Evolutionary conservation across 345 rosid species (phyloP), one percentile per base, ranked within the genome.

Genomic region (Stellera chamaejasme): DNA sequence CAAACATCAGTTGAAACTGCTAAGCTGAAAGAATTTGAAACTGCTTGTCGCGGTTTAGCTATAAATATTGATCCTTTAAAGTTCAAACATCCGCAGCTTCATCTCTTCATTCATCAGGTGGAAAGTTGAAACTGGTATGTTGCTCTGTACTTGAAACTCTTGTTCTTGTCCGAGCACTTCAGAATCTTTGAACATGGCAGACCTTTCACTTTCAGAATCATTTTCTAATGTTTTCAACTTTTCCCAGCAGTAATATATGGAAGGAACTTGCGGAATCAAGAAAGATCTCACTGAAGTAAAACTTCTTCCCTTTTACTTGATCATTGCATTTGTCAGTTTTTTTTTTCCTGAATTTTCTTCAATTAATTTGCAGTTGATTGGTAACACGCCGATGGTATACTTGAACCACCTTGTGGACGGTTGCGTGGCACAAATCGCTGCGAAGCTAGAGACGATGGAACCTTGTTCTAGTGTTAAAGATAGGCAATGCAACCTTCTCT

Each of bases 321-420:
- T 1, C 11, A 19, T 27, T 56, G 44, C 15, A 15, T 54, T 43
- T 27, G 41, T 10, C 61, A 14, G n/a, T 57, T 2, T 10, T 36
- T 27, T 25, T 32, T 43, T 51, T 42, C 12, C 32, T 11, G 5
- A 42, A 43, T 26, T 8, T 32, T 1, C 7, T 32, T 8, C 39
- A 32, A 2, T 45, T 32, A 16, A 36, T 58, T 32, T 63, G 62
- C 57, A 82, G 94, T 59, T 85, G 45, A 75, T 82, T 14, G 90
- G 90, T 25, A 72, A 74, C 43, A 80, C 90, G 13, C 94, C 82
- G 2, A 71, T 82, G 80, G 83, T 82, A n/a, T 85, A 78, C 70
- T 77, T 82, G 54, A 82, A 83, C 70, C 66, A 65, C 2, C 25
- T 77, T 43, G 72, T 72, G 13, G 95, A 83, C 11, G 85, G 90